These are phyloP conservation scores for Amanita muscaria DNA, from an alignment of 768 basidiomycete species.

Conservation along the genomic window DNA sequence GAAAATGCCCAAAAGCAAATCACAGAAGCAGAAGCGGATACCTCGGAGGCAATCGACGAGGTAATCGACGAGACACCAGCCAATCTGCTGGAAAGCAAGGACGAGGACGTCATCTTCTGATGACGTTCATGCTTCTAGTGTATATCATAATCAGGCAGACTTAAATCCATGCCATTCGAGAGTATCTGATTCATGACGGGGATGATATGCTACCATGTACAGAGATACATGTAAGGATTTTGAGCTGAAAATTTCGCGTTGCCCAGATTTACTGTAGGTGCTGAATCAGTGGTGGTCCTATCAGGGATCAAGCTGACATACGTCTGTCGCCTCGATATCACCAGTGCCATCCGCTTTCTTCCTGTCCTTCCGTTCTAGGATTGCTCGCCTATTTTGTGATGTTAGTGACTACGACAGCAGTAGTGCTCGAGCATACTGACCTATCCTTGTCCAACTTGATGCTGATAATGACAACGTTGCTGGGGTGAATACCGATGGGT, in stretches of 20 bases:
- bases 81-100: constrained; percentile 77
- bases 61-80: constrained; percentile 20
- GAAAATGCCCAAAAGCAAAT: constrained; percentile 21
- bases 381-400: constrained; percentile 53
- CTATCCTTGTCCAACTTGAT: constrained; percentile 92
- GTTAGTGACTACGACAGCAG: not conserved
- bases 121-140: constrained; percentile 5
- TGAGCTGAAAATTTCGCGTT: constrained; percentile 22
- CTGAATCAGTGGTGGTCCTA: constrained; percentile 10
- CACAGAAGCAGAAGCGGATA: constrained; percentile 19
- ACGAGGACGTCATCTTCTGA: constrained; percentile 91
- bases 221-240: constrained; percentile 64
- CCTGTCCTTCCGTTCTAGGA: constrained; percentile 79
- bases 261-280: constrained; percentile 26
- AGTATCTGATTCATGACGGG: too few species aligned
- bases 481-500: constrained; percentile 92
- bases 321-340: constrained; percentile 77
- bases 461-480: constrained; percentile 89
- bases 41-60: constrained; percentile 24
- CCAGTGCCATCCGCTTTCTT: constrained; percentile 47
- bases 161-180: too few species aligned
- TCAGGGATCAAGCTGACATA: constrained; percentile 30
- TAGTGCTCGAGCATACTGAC: constrained; percentile 26
- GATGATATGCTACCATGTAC: constrained; percentile 49
- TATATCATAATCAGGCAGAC: not conserved